Conservation (phyloP, 306 rosid species). For the Malus fusca region DNA sequence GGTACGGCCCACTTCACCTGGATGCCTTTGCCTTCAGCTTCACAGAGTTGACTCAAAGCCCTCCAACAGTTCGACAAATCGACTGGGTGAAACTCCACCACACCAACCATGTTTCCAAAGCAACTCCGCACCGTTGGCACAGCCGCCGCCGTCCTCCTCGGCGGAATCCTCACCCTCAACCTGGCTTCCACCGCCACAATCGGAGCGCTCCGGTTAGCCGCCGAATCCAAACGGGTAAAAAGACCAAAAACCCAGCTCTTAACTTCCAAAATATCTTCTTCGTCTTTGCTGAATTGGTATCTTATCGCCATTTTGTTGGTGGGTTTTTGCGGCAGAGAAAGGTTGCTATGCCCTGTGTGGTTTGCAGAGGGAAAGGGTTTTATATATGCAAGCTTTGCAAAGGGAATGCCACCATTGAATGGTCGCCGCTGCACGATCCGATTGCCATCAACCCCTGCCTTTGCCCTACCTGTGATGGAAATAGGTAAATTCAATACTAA, state of each 20-base stretch:
- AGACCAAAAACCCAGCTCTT: background rate
- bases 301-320: background rate
- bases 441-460: constrained; percentile 85
- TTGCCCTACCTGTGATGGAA: constrained; percentile 94
- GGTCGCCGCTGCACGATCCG: constrained; percentile 89
- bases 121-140: constrained; percentile 32
- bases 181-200: constrained; percentile 56
- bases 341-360: constrained; percentile 52
- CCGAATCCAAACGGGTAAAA: constrained; percentile 67
- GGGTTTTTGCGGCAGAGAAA: constrained; percentile 44
- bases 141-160: constrained; percentile 44
- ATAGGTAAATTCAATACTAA: constrained; percentile 39
- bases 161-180: constrained; percentile 57
- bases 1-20: background rate
- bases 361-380: constrained; percentile 78
- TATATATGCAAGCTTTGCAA: constrained; percentile 76
- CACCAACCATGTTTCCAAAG: constrained; percentile 35
- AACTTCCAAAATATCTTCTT: background rate
- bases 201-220: constrained; percentile 36
- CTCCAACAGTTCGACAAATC: constrained; percentile 27
- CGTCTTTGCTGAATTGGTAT: background rate
- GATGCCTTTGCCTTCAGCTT: background rate
- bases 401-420: constrained; percentile 61
- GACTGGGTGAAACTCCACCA: background rate
- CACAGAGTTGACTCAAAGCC: background rate